Conservation (phyloP, 208 protist genomes). For the Crithidia mellificae region DNA sequence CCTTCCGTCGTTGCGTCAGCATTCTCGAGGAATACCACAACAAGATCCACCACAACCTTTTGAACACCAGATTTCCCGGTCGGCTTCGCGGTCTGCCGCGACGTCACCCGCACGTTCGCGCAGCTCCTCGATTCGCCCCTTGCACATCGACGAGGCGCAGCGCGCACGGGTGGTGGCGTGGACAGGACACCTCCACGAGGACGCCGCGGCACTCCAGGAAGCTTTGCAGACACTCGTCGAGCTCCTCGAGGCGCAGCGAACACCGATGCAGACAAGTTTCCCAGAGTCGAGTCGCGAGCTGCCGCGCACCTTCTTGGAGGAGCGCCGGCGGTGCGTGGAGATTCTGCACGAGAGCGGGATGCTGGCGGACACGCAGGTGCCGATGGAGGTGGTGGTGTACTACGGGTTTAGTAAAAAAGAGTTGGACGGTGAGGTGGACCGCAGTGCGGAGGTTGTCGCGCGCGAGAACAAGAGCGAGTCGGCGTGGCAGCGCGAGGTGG, state of each 20-base stretch:
- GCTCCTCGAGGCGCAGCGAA: conserved; percentile 57
- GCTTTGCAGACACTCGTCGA: conserved; percentile 64
- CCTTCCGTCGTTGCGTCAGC: no score
- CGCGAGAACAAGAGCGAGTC: conserved; percentile 9
- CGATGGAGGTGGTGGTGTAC: conserved; percentile 61
- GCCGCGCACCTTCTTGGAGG: conserved; percentile 47
- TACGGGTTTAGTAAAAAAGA: conserved; percentile 60
- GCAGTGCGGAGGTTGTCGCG: conserved; percentile 20
- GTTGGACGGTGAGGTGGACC: conserved; percentile 39
- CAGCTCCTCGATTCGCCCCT: conserved; percentile 14
- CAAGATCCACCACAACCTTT: no score
- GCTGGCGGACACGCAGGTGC: conserved; percentile 73
- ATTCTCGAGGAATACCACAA: no score
- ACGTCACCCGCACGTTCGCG: background rate
- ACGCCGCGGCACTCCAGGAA: conserved; percentile 60
- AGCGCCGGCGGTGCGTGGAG: conserved; percentile 59
- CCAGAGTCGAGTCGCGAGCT: conserved; percentile 42
- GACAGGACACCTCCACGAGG: conserved; percentile 46
- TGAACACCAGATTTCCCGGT: no score
- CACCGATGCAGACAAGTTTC: no score
- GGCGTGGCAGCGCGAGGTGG: conserved; percentile 17
- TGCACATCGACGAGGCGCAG: conserved; percentile 39
- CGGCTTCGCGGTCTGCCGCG: background rate
- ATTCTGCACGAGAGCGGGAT: conserved; percentile 71
- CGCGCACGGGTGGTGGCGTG: conserved; percentile 38